phyloP scores from a whole-genome alignment of 129 eudicot genomes.

The Saussurea involucrata region DNA sequence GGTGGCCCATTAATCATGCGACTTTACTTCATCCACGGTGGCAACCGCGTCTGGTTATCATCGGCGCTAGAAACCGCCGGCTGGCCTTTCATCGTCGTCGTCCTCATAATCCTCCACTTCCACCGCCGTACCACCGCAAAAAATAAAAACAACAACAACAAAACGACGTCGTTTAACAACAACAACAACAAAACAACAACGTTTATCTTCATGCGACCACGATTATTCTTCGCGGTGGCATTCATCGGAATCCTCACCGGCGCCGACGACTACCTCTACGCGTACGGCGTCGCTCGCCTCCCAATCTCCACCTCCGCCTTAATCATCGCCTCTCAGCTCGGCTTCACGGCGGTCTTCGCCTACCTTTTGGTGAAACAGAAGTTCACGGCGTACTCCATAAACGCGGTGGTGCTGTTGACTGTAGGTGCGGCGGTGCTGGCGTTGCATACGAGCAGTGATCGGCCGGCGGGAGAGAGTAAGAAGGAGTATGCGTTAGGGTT shows the following conservation, averaged over 20 bases:
- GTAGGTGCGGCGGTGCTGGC: constrained; percentile 54
- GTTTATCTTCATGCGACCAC: constrained; percentile 22
- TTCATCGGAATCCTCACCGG: constrained; percentile 39
- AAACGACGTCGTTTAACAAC: too few relatives aligned
- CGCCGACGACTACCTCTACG: constrained; percentile 38
- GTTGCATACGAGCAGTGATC: constrained; percentile 40
- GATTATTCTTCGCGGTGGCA: constrained; percentile 22
- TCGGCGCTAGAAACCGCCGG: constrained; percentile 39
- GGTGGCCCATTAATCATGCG: constrained; percentile 44
- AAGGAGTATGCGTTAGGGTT: constrained; percentile 46
- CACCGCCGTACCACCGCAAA: constrained; percentile 15
- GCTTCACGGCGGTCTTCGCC: constrained; percentile 50
- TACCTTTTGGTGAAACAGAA: constrained; percentile 46
- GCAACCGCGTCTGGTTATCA: constrained; percentile 47
- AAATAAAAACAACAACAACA: not conserved
- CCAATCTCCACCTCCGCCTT: constrained; percentile 43
- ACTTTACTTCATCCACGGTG: constrained; percentile 46
- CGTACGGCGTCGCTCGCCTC: constrained; percentile 39
- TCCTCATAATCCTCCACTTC: constrained; percentile 29
- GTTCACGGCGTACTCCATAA: constrained; percentile 46
- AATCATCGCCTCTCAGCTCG: constrained; percentile 45
- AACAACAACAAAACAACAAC: constrained; percentile 1
- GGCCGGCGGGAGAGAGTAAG: constrained; percentile 49
- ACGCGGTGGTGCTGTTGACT: constrained; percentile 52
- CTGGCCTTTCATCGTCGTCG: constrained; percentile 29